Evolutionary conservation across 768 basidiomycete genomes (phyloP), one percentile per base, ranked within the genome.

Genomic region (Brasilioporus rufonigricans): DNA sequence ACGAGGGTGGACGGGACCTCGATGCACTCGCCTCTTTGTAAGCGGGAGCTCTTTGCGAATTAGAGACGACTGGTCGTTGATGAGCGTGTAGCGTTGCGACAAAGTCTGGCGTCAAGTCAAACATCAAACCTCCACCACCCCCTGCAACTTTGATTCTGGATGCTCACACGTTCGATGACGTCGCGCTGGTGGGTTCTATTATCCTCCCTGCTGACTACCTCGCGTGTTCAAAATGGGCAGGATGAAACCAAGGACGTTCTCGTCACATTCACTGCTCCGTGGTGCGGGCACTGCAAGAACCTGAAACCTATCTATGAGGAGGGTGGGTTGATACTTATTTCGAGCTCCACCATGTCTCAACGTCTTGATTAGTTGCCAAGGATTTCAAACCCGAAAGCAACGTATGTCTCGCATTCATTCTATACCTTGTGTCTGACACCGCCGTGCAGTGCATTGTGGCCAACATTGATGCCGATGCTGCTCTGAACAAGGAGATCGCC

Each of bases 241-340:
- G 83, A 91, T 63, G 65, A 77, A 23, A 73, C 77, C 23, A 95
- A 95, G 74, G 83, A 94, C 63, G 91, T 92, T 41, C 76, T 98
- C 23, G 91, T 96, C 44, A 77, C 89, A 1, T 92, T 89, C 75
- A 92, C 87, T 56, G 89, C 89, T 24, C 83, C 84, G 36, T 88
- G 91, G 92, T 95, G 95, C 61, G 93, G 93, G 29, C 94, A 98
- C 77, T 98, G 96, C 82, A 98, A 98, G 77, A 80, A 57, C 60
- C 70, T 97, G 71, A 95, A 95, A 72, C 93, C 94, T 19, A 77
- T 79, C 31, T 94, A 89, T 65, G 93, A 95, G 69, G 80, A 89
- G 69, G 85, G 86, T 87, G 40, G 9, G 56, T 52, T 24, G 11
- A 41, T 33, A 1, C 33, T 50, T 32, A 11, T 46, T 24, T 43